A percentile compares a stretch with the other conserved stretches of the same genome.
Conservation (phyloP, 1,139 yeast species). For the Arxiozyma bovina region DNA sequence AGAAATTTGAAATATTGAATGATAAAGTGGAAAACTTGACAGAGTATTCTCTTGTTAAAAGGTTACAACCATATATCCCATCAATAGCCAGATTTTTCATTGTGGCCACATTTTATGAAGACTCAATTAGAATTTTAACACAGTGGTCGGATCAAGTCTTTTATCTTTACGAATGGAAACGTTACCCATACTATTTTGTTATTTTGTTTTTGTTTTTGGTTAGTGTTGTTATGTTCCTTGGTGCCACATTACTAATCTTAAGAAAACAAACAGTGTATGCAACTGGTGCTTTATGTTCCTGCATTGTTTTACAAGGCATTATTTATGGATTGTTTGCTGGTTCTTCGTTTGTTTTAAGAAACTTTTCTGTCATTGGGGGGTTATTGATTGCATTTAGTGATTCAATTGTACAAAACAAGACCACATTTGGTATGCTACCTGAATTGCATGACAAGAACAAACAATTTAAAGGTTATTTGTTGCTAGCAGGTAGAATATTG, state of each 20-base stretch:
- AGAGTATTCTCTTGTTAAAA: constrained; percentile 15
- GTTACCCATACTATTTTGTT: constrained; percentile 72
- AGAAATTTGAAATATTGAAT: constrained; percentile 1
- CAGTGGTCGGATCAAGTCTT: constrained; percentile 92
- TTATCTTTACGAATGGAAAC: constrained; percentile 74
- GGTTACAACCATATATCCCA: constrained; percentile 66
- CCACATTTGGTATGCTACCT: constrained; percentile 85
- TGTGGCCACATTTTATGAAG: constrained; percentile 92
- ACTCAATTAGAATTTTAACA: constrained; percentile 69
- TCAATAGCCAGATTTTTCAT: constrained; percentile 82
- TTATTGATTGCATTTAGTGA: constrained; percentile 82
- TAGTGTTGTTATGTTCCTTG: constrained; percentile 60
- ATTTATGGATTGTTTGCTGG: constrained; percentile 85
- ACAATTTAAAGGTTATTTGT: constrained; percentile 75
- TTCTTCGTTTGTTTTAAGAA: constrained; percentile 72
- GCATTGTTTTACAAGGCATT: constrained; percentile 76
- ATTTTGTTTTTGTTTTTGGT: constrained; percentile 56
- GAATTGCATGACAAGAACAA: constrained; percentile 60
- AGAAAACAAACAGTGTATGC: constrained; percentile 67
- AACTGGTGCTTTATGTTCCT: constrained; percentile 58
- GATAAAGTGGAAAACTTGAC: constrained; percentile 4
- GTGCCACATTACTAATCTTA: constrained; percentile 64
- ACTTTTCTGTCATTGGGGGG: constrained; percentile 89
- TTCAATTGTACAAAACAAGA: constrained; percentile 72
- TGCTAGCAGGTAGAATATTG: constrained; percentile 82